Evolutionary conservation across 768 basidiomycete species (phyloP), one percentile per base, ranked within the genome.

Genomic region (Cantharellus anzutake): DNA sequence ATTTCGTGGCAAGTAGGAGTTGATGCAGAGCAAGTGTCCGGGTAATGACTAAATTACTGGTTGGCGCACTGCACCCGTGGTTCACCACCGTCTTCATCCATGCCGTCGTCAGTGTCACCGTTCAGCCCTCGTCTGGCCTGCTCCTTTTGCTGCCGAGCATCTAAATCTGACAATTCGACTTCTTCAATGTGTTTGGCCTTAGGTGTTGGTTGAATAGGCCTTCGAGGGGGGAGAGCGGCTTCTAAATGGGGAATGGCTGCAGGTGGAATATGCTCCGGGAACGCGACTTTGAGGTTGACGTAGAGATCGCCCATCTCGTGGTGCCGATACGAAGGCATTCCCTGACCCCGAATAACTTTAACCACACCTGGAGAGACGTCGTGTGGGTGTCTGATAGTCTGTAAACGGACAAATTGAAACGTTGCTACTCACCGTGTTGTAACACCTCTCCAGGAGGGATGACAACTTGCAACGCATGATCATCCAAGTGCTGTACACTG

Each of bases 271-370:
- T 71, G 68, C 39, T 91, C 87, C 42, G 96, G 96, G 81, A 98
- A 99, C 61, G 76, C 80, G 68, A 99, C 87, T 63, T 76, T 76
- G 65, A 98, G 73, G 68, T 83, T 86, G 71, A 99, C 78, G 69
- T 80, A 91, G 62, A 99, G 78, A 71, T 98, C 91, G 42, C 96
- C 96, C 44, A 83, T 80, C 68, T 99, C 92, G 73, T 98, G 96
- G 72, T 98, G 94, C 62, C 96, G 83, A 70, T 87, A 87, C 57
- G 96, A 97, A 7, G 94, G 96, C 96, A 99, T 99, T 63, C 96
- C 96, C 73, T 98, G 93, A 3, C 86, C 88, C 56, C 79, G 79
- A 65, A 99, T 84, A 64, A 93, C 83, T 73, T 96, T 97, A 67
- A 92, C 68, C 51, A 86, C 83, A 62, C 86, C 94, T 93, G 66